phyloP scores from a whole-genome alignment of 352 stramenopile species.

The Phytophthora quininea region DNA sequence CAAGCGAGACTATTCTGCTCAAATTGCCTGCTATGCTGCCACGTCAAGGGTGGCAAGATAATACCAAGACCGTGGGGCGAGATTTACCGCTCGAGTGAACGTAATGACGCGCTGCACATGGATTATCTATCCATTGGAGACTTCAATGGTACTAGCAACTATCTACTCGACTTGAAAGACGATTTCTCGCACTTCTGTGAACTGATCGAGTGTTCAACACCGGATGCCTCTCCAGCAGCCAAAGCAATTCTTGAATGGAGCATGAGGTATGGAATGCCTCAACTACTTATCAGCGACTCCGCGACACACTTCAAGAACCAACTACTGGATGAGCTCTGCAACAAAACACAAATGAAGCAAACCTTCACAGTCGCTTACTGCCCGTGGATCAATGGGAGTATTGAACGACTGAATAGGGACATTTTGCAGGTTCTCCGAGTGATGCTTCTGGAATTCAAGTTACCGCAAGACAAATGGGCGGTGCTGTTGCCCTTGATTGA shows the following conservation, averaged over 20 bases:
- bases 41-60: conserved; percentile 8
- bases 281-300: conserved; percentile 5
- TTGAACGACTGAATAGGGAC: conserved; percentile 9
- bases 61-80: not conserved
- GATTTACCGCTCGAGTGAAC: not conserved
- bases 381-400: conserved; percentile 9
- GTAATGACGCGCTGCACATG: conserved; percentile 8
- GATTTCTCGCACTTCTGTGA: conserved; percentile 12
- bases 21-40: conserved; percentile 4
- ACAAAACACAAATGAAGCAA: conserved; percentile 1
- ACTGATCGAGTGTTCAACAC: not conserved
- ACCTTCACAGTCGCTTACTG: conserved; percentile 11
- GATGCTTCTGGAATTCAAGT: conserved; percentile 2
- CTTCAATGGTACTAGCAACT: not conserved
- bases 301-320: conserved; percentile 11
- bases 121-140: conserved; percentile 11
- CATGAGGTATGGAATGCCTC: not conserved
- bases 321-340: conserved; percentile 1
- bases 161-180: conserved; percentile 7
- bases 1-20: not conserved
- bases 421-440: conserved; percentile 11
- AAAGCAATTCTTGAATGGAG: conserved; percentile 9
- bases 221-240: not conserved
- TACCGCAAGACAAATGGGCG: conserved; percentile 5
- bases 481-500: not conserved